Percentiles rank a stretch among this genome's conserved stretches.
These are phyloP conservation scores for Vitis hybrid DNA, from an alignment of 177 flowering plant species.

Conservation along the genomic window DNA sequence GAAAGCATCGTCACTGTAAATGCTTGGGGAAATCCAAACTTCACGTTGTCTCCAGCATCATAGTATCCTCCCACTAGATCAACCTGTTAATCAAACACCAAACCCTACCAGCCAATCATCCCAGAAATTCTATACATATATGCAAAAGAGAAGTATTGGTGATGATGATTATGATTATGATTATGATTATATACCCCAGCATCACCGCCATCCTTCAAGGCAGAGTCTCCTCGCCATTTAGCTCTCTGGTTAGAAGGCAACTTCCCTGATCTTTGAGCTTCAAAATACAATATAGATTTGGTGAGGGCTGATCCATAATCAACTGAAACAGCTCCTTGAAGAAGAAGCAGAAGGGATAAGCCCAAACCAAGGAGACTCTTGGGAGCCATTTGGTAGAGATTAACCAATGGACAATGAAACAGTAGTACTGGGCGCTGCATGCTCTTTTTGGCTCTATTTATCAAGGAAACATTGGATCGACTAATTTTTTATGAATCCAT, in stretches of 20 bases:
- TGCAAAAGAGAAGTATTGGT: neutral
- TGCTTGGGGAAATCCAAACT: conserved; percentile 56
- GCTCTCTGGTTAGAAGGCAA: conserved; percentile 46
- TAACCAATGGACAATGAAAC: no score
- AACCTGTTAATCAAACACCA: conserved; percentile 23
- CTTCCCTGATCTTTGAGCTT: conserved; percentile 54
- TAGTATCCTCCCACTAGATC: conserved; percentile 61
- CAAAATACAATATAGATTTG: conserved; percentile 41
- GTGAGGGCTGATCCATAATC: conserved; percentile 38
- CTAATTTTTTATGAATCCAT: no score
- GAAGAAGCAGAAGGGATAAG: no score
- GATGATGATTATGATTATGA: neutral
- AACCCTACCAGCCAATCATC: no score
- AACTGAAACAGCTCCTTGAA: neutral
- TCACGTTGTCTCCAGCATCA: conserved; percentile 65
- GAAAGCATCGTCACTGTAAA: conserved; percentile 50
- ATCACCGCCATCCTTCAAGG: conserved; percentile 35
- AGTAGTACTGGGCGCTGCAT: no score
- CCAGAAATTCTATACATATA: no score
- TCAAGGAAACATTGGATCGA: no score
- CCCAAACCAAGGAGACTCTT: no score
- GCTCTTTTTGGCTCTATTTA: no score
- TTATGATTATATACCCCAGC: conserved; percentile 19
- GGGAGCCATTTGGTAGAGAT: no score
- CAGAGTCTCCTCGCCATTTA: conserved; percentile 55